These are phyloP conservation scores for Zygotorulaspora sp. DNA, from an alignment of 805 yeast genomes.

Conservation along the genomic window DNA sequence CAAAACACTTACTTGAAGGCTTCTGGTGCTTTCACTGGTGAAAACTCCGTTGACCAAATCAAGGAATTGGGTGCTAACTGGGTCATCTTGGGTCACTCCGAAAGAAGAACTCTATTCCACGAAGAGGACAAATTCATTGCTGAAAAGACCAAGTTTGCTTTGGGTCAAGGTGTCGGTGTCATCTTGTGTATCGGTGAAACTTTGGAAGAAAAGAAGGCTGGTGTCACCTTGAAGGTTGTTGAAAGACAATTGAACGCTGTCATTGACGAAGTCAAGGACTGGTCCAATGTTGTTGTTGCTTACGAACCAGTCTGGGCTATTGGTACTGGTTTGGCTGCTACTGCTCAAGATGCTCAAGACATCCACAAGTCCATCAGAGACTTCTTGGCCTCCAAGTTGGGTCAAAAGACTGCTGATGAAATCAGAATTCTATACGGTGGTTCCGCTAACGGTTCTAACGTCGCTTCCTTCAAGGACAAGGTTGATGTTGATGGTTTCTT, in stretches of 20 bases:
- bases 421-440: constrained; percentile 97
- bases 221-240: constrained; percentile 79
- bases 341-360: constrained; percentile 96
- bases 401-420: constrained; percentile 67
- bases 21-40: constrained; percentile 98
- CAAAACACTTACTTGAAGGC: constrained; percentile 87
- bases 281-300: constrained; percentile 91
- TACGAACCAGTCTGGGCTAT: constrained; percentile 99
- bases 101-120: constrained; percentile 90
- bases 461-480: constrained; percentile 84
- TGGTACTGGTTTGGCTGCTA: constrained; percentile 98
- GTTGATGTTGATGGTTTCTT: constrained; percentile 96
- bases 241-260: constrained; percentile 89
- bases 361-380: constrained; percentile 87
- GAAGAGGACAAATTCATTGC: constrained; percentile 91
- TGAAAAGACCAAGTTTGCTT: constrained; percentile 88
- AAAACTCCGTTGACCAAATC: constrained; percentile 80
- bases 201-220: constrained; percentile 87
- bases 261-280: constrained; percentile 72
- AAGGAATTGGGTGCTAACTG: constrained; percentile 90
- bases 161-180: constrained; percentile 83
- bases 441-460: constrained; percentile 93
- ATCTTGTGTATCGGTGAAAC: constrained; percentile 98
- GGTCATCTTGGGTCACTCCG: constrained; percentile 97
- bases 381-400: constrained; percentile 72